These are phyloP conservation scores for Lipomyces sp. DNA, from an alignment of 805 yeast genomes.

Conservation along the genomic window DNA sequence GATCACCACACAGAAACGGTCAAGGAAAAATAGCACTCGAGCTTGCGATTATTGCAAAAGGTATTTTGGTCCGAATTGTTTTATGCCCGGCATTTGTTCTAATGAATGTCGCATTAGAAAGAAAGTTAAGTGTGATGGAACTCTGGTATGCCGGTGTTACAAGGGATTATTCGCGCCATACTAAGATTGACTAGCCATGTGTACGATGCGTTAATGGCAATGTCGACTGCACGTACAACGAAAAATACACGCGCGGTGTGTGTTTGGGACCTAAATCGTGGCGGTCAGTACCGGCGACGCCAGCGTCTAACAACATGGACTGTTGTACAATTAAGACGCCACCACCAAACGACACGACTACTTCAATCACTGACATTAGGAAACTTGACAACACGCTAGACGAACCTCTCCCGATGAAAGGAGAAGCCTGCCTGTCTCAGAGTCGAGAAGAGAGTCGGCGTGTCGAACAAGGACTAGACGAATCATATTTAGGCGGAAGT, in stretches of 20 bases:
- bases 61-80: neutral
- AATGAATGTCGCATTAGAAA: neutral
- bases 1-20: conserved; percentile 21
- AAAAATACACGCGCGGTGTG: conserved; percentile 17
- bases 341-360: neutral
- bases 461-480: neutral
- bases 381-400: conserved; percentile 9
- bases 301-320: neutral
- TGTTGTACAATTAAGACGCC: neutral
- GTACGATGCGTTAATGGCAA: conserved; percentile 2
- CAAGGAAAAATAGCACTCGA: conserved; percentile 29
- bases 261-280: conserved; percentile 3
- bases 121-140: conserved; percentile 25
- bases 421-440: neutral
- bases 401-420: neutral
- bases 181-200: conserved; percentile 3
- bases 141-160: neutral
- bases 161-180: neutral
- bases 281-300: neutral
- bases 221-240: conserved; percentile 10
- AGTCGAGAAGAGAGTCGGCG: neutral
- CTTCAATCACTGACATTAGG: conserved; percentile 7
- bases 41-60: conserved; percentile 32
- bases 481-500: neutral
- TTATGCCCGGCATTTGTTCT: neutral